Evolutionary conservation across 306 rosid genomes (phyloP).

Genomic region (Mucuna pruriens): DNA sequence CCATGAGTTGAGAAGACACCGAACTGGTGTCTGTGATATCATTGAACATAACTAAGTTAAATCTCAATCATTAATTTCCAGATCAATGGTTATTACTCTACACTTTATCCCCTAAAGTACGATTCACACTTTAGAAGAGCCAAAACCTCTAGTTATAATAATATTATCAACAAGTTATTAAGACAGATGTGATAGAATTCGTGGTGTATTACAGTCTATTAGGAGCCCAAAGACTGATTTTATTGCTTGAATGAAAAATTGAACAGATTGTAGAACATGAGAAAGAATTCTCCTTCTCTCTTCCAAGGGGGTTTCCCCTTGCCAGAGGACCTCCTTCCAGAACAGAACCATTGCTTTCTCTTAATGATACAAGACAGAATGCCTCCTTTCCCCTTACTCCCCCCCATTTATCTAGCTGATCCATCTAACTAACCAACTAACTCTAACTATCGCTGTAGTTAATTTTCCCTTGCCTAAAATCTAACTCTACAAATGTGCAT

Average conservation of each 20-base stretch:
- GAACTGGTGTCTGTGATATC: conserved; percentile 5
- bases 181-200: background rate
- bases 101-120: background rate
- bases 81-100: background rate
- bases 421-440: background rate
- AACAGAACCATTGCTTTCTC: background rate
- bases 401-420: background rate
- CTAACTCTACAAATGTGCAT: conserved; percentile 15
- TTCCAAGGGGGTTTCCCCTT: background rate
- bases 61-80: background rate
- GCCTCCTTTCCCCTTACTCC: background rate
- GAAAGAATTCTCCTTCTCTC: background rate
- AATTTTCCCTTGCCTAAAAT: background rate
- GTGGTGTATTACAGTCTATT: background rate
- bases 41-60: background rate
- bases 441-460: background rate
- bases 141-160: background rate
- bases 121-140: background rate
- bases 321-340: background rate
- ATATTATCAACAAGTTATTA: background rate
- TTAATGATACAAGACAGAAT: background rate
- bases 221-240: background rate
- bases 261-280: background rate
- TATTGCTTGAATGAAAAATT: background rate
- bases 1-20: conserved; percentile 11